Evolutionary conservation across 2,329 filamentous ascomycete genomes (phyloP), one percentile per base, ranked within the genome.

Genomic region (Leptodontidium sp.): DNA sequence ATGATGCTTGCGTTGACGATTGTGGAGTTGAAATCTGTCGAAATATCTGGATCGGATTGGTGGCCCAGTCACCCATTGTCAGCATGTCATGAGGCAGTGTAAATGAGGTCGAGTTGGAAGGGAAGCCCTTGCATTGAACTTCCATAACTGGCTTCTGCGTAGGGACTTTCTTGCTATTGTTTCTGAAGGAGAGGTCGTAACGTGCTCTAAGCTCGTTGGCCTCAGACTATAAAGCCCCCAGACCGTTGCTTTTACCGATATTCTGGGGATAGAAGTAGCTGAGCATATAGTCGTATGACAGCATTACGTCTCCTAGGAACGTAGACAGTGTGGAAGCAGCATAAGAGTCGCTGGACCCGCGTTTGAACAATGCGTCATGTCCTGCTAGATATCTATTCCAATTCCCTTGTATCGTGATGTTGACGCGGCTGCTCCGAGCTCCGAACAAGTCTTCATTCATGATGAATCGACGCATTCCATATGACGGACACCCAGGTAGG

Each of bases 71-170:
- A 2, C 58, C 49, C 47, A 35, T 58, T 9, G 50, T 24, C 61
- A 68, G 59, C 7, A 26, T 15, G 9, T 14, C 7, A 29, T 68
- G 66, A 11, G 14, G 53, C 4, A 68, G 35, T 21, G 21, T n/a
- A 4, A 68, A 47, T 1, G 43, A 49, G 3, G 66, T 61, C 11
- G 61, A 32, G 17, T 61, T 21, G 5, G 45, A 5, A 24, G 52
- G 14, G 11, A 49, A 38, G 8, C 66, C 66, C 6, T 61, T 52
- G 45, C 66, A 68, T 40, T 63, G 49, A 12, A 55, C 53, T 40
- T 68, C 61, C 3, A 68, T 55, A 12, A 68, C 17, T 0, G 66
- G 66, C 21, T 68, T 68, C 17, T 32, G 38, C 5, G 61, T 68
- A 35, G 32, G 6, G 14, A 63, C 17, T 17, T 35, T 32, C 24